phyloP scores from a whole-genome alignment of 108 stramenopile genomes.

The Nannochloropsis salina region DNA sequence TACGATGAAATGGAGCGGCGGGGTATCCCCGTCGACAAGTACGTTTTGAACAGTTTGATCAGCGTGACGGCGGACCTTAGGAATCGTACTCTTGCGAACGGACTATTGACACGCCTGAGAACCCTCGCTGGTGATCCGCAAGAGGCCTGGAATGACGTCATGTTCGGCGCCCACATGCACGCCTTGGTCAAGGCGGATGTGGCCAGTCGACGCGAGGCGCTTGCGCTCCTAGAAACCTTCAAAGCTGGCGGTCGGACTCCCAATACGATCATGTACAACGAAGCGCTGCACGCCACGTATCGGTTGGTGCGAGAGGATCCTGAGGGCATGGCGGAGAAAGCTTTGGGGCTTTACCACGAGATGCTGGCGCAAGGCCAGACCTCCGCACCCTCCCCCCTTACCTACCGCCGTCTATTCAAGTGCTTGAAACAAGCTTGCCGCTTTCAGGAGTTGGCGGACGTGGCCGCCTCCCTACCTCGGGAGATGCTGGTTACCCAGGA shows the following conservation, averaged over 20 bases:
- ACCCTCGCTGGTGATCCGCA: background rate
- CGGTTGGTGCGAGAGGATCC: conserved; percentile 10
- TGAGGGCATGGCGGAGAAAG: background rate
- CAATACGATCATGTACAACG: conserved; percentile 16
- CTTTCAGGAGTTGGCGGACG: background rate
- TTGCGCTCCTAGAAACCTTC: background rate
- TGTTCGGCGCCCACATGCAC: conserved; percentile 16
- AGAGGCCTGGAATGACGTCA: background rate
- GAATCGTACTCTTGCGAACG: background rate
- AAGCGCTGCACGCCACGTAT: background rate
- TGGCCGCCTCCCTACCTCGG: background rate
- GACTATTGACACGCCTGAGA: background rate
- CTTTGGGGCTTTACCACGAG: conserved; percentile 4
- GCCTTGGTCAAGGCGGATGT: background rate
- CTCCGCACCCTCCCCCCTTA: background rate
- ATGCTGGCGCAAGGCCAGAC: background rate
- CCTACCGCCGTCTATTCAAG: conserved; percentile 8
- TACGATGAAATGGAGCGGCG: background rate
- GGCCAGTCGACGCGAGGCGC: background rate
- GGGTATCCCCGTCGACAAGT: background rate
- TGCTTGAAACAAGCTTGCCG: conserved; percentile 13
- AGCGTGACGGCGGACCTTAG: background rate
- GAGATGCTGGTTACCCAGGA: background rate
- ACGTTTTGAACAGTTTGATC: background rate
- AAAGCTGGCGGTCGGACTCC: background rate